Base-by-base conservation (phyloP, 352 stramenopile genomes). In the Pseudoperonospora humuli region DNA sequence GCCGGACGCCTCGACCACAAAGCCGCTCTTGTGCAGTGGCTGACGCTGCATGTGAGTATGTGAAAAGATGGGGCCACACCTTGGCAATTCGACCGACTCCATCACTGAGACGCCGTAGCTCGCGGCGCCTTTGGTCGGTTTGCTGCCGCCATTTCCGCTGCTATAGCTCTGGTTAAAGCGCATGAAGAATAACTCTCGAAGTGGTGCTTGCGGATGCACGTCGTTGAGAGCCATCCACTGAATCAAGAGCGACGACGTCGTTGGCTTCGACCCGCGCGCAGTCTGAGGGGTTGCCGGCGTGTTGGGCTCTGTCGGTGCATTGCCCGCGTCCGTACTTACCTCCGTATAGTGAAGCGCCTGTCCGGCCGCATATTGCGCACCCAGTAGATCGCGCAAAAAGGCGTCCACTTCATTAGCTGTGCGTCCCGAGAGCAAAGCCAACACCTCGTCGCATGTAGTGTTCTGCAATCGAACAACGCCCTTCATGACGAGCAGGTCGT, bases 101-200 rank as follows among this genome's bases (percentile, higher is more conserved):
- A 69, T 66, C 3, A 89, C 56, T 13, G 70, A 80, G 21, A 78
- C 75, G 19, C 77, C 77, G 48, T 84, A 86, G 1, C 57, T 62
- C n/a, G 58, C 63, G 23, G 59, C 54, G n/a, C 59, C 44, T 29
- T 43, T 56, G 5, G 54, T 37, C 26, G 46, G 39, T 34, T 56
- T 71, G 48, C 57, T 44, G 34, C 50, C 31, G 37, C 42, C 45
- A 36, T 70, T 67, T 3, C 74, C 61, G 17, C 57, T 50, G 54
- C 41, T 47, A 52, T 76, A 84, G 32, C 26, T 64, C 50, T 84
- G 70, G 48, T 82, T 77, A 54, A 83, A 90, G 13, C 76, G 72
- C 72, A 89, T 76, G 47, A 86, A 89, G 42, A 90, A 63, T 32
- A 85, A 87, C 39, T 92, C 80, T 33, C 77, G 64, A n/a, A 76